Base-by-base conservation (phyloP, 164 flowering plant genomes). In the Santalum album region DNA sequence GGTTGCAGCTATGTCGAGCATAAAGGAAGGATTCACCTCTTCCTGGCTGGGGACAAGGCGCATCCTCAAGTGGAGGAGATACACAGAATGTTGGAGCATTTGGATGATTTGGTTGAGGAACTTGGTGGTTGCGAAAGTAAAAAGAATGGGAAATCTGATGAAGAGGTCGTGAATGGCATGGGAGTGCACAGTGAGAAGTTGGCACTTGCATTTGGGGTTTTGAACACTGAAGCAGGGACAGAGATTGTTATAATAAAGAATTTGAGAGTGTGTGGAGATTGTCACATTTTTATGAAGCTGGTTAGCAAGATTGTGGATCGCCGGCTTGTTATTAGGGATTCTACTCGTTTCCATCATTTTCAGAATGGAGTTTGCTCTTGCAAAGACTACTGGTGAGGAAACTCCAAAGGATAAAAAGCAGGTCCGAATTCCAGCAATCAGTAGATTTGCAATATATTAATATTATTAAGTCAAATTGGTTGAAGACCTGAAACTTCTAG, bases 321-420 rank as follows among this genome's bases (percentile, higher is more conserved):
- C 5, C 73, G 47, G 21, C 77, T 91, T 64, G 55, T 84, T 36
- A 73, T 91, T 29, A 75, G 96, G 72, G 98, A 91, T 66, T 86
- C 95, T 2, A 82, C 78, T 58, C 79, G 98, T 15, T 91, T 91
- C 63, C 98, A 91, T 68, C 92, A 81, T 74, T 91, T 87, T 59
- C 65, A 58, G 47, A 56, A 72, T 63, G 98, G 98, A 22, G 56
- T 35, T 17, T 91, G 98, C 67, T 86, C 95, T 58, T 91, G 98
- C 79, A 86, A 77, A 36, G 96, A 86, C 53, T 84, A 83, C 39
- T 90, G 96, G 96, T 91, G 60, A 61, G 7, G 12, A 34, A 23
- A 2, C 52, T n/a, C 38, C 48, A n/a, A 42, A 29, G 34, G 34
- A 29, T 29, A 9, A 29, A 29, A n/a, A n/a, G n/a, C n/a, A n/a